Conservation (phyloP, 2,329 filamentous ascomycete species). For the Venturia nashicola region DNA sequence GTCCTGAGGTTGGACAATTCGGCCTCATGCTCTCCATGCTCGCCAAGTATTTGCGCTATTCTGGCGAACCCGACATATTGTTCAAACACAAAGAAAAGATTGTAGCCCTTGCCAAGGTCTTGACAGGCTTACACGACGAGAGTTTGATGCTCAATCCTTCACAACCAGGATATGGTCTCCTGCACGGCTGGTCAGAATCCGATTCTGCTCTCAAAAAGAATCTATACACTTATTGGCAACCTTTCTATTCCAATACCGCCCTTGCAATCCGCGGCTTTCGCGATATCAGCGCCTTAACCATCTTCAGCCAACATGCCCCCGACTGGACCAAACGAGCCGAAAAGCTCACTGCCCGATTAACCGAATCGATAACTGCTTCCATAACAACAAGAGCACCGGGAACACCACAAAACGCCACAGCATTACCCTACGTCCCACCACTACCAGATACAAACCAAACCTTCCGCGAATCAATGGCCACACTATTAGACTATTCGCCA, state of each 20-base stretch:
- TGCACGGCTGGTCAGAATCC: constrained; percentile 8
- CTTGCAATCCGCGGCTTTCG: constrained; percentile 5
- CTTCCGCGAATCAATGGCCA: constrained; percentile 2
- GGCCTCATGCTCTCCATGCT: constrained; percentile 6
- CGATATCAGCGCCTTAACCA: not conserved
- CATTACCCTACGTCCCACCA: not conserved
- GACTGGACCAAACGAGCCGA: constrained; percentile 4
- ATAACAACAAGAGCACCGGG: not conserved
- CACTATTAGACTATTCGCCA: not conserved
- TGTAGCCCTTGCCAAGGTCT: constrained; percentile 1
- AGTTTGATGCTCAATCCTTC: not conserved
- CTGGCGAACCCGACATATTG: not conserved
- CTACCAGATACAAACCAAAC: not conserved
- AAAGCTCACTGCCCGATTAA: not conserved
- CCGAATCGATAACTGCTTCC: not conserved
- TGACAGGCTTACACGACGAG: constrained; percentile 4
- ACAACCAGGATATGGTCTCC: constrained; percentile 1
- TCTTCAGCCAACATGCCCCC: not conserved
- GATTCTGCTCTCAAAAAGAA: constrained; percentile 2
- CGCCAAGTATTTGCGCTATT: constrained; percentile 5
- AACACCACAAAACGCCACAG: not conserved
- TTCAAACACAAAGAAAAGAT: constrained; percentile 6
- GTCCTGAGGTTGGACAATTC: constrained; percentile 8
- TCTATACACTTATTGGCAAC: constrained; percentile 6
- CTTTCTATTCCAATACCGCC: constrained; percentile 7